Percentiles rank a stretch among this genome's conserved stretches.
Conservation (phyloP, 257 asterid genomes). For the Verbascum thapsus region DNA sequence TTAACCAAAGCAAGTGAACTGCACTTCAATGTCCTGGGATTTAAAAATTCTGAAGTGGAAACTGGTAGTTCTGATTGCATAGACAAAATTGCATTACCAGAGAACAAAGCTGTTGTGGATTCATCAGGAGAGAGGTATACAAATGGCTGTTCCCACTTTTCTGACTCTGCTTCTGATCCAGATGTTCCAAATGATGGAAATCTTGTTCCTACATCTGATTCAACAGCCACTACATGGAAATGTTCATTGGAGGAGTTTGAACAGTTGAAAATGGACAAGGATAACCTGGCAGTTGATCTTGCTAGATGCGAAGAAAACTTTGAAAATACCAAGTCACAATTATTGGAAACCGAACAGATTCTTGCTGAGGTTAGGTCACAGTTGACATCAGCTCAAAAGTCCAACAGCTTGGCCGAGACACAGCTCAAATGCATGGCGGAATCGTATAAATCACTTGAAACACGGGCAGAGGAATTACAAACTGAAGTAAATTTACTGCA, state of each 20-base stretch:
- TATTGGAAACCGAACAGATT: slow-evolving; percentile 69
- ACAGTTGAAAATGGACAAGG: slow-evolving; percentile 76
- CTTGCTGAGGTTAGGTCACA: slow-evolving; percentile 83
- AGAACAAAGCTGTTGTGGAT: slow-evolving; percentile 59
- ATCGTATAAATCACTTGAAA: slow-evolving; percentile 82
- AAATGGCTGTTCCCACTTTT: slow-evolving; percentile 62
- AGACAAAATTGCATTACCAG: slow-evolving; percentile 89
- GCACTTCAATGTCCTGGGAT: slow-evolving; percentile 70
- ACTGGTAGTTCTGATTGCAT: slow-evolving; percentile 72
- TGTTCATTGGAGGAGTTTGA: slow-evolving; percentile 87
- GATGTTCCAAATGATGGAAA: slow-evolving; percentile 77
- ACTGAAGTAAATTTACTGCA: slow-evolving; percentile 64
- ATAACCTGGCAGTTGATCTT: slow-evolving; percentile 63
- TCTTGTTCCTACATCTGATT: slow-evolving; percentile 79
- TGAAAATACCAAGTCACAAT: slow-evolving; percentile 63
- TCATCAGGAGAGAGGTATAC: slow-evolving; percentile 54
- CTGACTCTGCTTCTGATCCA: slow-evolving; percentile 77
- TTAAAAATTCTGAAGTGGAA: slow-evolving; percentile 70
- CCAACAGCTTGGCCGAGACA: slow-evolving; percentile 86
- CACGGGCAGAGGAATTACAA: slow-evolving; percentile 73
- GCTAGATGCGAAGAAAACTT: slow-evolving; percentile 54
- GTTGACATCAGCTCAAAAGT: slow-evolving; percentile 68
- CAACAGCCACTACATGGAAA: slow-evolving; percentile 65
- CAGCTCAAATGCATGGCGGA: slow-evolving; percentile 99
- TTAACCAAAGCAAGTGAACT: slow-evolving; percentile 67